Base-by-base conservation (phyloP, 2,329 filamentous ascomycete genomes). In the Trichoderma koningiopsis region DNA sequence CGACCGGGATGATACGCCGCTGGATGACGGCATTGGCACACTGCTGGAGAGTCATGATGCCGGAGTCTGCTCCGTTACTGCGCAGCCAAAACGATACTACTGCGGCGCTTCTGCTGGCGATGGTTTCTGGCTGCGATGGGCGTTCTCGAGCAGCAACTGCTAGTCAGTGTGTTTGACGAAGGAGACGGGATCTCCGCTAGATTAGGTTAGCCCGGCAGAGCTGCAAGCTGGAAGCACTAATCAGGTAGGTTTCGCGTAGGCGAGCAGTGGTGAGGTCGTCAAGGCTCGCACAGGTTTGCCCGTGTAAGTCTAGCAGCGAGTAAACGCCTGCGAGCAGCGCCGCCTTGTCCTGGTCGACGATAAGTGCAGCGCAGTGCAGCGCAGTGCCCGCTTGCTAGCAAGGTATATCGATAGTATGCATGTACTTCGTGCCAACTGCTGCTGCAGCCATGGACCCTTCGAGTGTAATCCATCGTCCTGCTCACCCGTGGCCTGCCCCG, bases 131-230 rank as follows among this genome's bases (percentile, higher is more conserved):
- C 31, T 13, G 43, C 14, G 60, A 63, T 35, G 60, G 49, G 58
- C 40, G 64, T 67, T 43, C 55, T 57, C n/a, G 52, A 49, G 47
- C 43, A 19, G 8, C 16, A 35, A n/a, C 16, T 43, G 19, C 40
- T 29, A 53, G 60, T 33, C n/a, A 27, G 33, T 31, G 1, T 4
- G 16, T 22, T 22, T 47, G 49, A 13, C 11, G 19, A 64, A 33
- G 59, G 37, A 10, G n/a, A 31, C 49, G 52, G 61, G 47, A 56
- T 64, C 61, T n/a, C 61, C 61, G 61, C 61, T 64, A 64, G 61
- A 64, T 64, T 64, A 64, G 35, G 61, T 64, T 64, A 56, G 61
- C 11, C 52, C 40, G 31, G 35, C 61, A 43, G 31, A 31, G 40
- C 37, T 60, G 24, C 13, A n/a, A 24, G 24, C 37, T n/a, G 19